These are phyloP conservation scores for Yarrowia sp. DNA, from an alignment of 805 yeast genomes.

Conservation along the genomic window DNA sequence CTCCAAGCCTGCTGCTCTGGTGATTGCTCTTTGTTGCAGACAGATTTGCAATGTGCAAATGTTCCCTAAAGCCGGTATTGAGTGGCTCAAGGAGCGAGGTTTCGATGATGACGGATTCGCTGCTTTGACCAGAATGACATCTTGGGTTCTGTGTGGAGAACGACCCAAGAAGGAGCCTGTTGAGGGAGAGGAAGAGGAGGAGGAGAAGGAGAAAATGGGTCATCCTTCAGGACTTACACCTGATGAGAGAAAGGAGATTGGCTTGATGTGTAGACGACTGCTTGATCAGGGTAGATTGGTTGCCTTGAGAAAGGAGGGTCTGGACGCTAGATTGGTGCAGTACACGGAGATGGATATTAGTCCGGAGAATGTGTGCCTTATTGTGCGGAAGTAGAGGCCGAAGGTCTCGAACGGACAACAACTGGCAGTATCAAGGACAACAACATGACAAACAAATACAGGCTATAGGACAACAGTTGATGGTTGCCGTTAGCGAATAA, in stretches of 20 bases:
- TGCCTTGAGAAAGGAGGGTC: constrained; percentile 43
- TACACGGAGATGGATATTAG: constrained; percentile 61
- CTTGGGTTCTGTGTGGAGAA: constrained; percentile 87
- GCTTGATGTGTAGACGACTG: constrained; percentile 65
- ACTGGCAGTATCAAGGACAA: no score
- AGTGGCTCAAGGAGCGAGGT: constrained; percentile 39
- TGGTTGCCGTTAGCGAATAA: no score
- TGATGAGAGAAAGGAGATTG: constrained; percentile 56
- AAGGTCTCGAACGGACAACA: no score
- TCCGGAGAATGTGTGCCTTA: constrained; percentile 65
- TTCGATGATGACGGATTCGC: constrained; percentile 39
- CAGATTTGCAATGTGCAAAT: constrained; percentile 71
- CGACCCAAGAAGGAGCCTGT: constrained; percentile 44
- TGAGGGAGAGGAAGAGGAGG: constrained; percentile 38
- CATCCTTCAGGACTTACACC: constrained; percentile 51
- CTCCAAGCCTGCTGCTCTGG: constrained; percentile 36
- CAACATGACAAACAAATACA: no score
- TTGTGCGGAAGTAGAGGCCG: neutral
- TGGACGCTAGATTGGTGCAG: constrained; percentile 49
- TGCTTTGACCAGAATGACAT: constrained; percentile 60
- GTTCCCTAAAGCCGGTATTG: constrained; percentile 49
- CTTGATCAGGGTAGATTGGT: constrained; percentile 68
- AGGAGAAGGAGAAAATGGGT: constrained; percentile 29
- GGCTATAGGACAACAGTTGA: no score
- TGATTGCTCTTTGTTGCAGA: constrained; percentile 92